Evolutionary conservation across 805 yeast genomes (phyloP).

Genomic region (Pichia exigua): DNA sequence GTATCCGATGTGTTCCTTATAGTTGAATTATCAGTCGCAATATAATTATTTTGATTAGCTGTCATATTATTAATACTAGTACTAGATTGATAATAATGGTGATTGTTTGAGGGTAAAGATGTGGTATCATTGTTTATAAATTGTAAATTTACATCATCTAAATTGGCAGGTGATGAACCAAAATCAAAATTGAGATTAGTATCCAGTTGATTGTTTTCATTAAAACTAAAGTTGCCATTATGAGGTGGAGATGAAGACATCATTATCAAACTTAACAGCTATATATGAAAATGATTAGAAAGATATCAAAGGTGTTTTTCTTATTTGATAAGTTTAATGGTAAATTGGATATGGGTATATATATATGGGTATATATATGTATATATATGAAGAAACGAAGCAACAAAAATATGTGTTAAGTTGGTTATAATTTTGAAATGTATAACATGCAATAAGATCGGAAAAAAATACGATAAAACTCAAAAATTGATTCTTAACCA

Average conservation of each 20-base stretch:
- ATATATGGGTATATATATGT: too few relatives aligned
- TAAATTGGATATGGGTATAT: too few relatives aligned
- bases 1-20: neutral
- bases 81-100: neutral
- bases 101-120: neutral
- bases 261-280: constrained; percentile 14
- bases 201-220: constrained; percentile 13
- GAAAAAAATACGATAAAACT: neutral
- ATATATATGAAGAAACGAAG: neutral
- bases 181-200: constrained; percentile 13
- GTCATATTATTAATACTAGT: constrained; percentile 2
- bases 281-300: neutral
- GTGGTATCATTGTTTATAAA: neutral
- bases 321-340: neutral
- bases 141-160: constrained; percentile 17
- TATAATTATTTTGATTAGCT: constrained; percentile 2
- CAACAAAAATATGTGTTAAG: neutral
- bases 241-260: constrained; percentile 32
- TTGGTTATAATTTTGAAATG: neutral
- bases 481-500: neutral
- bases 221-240: constrained; percentile 15
- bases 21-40: neutral
- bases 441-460: neutral
- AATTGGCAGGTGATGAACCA: constrained; percentile 20
- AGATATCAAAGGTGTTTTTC: neutral